These are phyloP conservation scores for Myochromella boudieri DNA, from an alignment of 768 basidiomycete species.

Conservation along the genomic window DNA sequence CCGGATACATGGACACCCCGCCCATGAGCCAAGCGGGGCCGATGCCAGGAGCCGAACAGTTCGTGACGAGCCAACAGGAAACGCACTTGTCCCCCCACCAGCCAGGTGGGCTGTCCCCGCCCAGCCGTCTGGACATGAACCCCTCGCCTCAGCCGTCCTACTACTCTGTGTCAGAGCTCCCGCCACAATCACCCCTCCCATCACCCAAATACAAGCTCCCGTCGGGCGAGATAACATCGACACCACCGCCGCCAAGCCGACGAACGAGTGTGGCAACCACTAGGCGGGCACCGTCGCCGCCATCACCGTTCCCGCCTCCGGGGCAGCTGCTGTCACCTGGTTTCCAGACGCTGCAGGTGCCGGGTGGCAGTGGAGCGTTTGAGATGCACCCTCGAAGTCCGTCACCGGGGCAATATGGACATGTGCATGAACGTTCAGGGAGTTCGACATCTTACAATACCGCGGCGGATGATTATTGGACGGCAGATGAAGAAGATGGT, in stretches of 20 bases:
- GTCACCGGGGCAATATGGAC: slow-evolving; percentile 13
- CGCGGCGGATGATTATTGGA: slow-evolving; percentile 42
- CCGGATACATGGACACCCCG: slow-evolving; percentile 47
- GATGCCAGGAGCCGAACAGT: slow-evolving; percentile 24
- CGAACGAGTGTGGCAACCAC: slow-evolving; percentile 36
- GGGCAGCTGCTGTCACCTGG: slow-evolving; percentile 21
- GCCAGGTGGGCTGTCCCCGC: no score
- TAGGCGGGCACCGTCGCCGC: slow-evolving; percentile 23
- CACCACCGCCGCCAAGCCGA: slow-evolving; percentile 41
- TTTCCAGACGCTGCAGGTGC: slow-evolving; percentile 18
- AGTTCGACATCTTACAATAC: slow-evolving; percentile 45
- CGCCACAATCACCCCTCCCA: slow-evolving; percentile 60
- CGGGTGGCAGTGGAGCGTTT: slow-evolving; percentile 9
- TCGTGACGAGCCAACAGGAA: slow-evolving; percentile 23
- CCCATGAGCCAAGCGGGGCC: slow-evolving; percentile 35
- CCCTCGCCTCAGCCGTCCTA: slow-evolving; percentile 55
- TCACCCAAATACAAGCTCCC: slow-evolving; percentile 47
- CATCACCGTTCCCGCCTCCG: slow-evolving; percentile 21
- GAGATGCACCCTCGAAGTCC: slow-evolving; percentile 26
- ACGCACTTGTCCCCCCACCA: slow-evolving; percentile 28
- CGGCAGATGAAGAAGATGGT: slow-evolving; percentile 25
- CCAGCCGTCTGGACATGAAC: slow-evolving; percentile 19
- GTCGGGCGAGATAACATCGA: slow-evolving; percentile 44
- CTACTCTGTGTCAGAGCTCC: slow-evolving; percentile 70
- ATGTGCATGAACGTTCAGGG: slow-evolving; percentile 29